Evolutionary conservation across 768 basidiomycete species (phyloP).

Genomic region (Pluteus cervinus): DNA sequence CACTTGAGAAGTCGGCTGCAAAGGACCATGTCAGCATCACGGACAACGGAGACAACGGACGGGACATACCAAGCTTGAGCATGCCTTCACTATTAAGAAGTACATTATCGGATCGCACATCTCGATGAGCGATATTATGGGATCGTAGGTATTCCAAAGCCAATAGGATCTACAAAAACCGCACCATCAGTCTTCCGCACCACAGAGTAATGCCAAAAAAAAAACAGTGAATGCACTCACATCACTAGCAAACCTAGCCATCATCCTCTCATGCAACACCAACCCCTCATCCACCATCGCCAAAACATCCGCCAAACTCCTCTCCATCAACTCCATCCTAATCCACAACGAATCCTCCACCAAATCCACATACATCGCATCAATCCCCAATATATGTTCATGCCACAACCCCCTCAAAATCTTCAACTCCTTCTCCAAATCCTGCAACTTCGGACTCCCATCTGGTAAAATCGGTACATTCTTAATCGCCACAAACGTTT

Average conservation of each 20-base stretch:
- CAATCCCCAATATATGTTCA: constrained; percentile 59
- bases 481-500: constrained; percentile 70
- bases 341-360: constrained; percentile 73
- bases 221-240: constrained; percentile 35
- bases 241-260: constrained; percentile 73
- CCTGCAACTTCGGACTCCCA: constrained; percentile 56
- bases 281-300: constrained; percentile 56
- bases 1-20: constrained; percentile 77
- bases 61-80: constrained; percentile 63
- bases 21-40: not conserved
- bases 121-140: constrained; percentile 72
- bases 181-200: no score
- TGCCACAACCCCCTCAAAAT: constrained; percentile 55
- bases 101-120: constrained; percentile 80
- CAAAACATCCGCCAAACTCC: constrained; percentile 79
- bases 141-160: constrained; percentile 63
- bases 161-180: constrained; percentile 42
- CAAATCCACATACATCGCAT: constrained; percentile 64
- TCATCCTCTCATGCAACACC: constrained; percentile 57
- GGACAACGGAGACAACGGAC: not conserved
- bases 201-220: no score
- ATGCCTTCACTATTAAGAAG: constrained; percentile 63
- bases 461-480: constrained; percentile 54
- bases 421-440: constrained; percentile 54
- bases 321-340: constrained; percentile 86